phyloP scores from a whole-genome alignment of 2,329 filamentous ascomycete genomes.

The Alternaria postmessia region DNA sequence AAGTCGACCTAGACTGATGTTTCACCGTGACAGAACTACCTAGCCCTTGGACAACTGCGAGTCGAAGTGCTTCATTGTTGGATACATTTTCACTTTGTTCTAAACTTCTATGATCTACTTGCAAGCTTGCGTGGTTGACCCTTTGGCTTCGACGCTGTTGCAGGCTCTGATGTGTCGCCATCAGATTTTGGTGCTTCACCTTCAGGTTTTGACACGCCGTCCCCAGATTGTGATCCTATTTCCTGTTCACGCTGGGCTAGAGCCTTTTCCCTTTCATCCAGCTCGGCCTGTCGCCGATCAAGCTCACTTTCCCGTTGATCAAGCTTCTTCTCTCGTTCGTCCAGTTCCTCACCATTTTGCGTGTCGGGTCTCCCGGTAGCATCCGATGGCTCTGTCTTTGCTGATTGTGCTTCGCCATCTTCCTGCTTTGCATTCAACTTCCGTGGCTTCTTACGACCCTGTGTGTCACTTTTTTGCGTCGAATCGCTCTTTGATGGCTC shows the following conservation, averaged over 20 bases:
- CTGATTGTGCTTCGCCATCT: neutral
- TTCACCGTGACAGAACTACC: neutral
- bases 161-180: neutral
- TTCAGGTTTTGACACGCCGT: neutral
- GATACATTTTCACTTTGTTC: neutral
- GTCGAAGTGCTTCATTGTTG: neutral
- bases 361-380: neutral
- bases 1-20: neutral
- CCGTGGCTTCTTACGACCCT: slow-evolving; percentile 26
- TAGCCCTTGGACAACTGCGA: neutral
- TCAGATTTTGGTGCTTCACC: neutral
- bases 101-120: neutral
- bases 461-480: neutral
- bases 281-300: slow-evolving; percentile 8
- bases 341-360: neutral
- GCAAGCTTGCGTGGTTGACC: slow-evolving; percentile 23
- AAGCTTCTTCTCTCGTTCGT: slow-evolving; percentile 2
- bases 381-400: neutral
- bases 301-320: slow-evolving; percentile 5
- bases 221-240: neutral
- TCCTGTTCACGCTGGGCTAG: slow-evolving; percentile 8
- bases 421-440: slow-evolving; percentile 21
- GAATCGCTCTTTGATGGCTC: neutral
- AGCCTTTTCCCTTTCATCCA: slow-evolving; percentile 11
- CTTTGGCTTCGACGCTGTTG: slow-evolving; percentile 5